These are phyloP conservation scores for Astragalus glycyphyllos DNA, from an alignment of 306 rosid species.

Conservation along the genomic window DNA sequence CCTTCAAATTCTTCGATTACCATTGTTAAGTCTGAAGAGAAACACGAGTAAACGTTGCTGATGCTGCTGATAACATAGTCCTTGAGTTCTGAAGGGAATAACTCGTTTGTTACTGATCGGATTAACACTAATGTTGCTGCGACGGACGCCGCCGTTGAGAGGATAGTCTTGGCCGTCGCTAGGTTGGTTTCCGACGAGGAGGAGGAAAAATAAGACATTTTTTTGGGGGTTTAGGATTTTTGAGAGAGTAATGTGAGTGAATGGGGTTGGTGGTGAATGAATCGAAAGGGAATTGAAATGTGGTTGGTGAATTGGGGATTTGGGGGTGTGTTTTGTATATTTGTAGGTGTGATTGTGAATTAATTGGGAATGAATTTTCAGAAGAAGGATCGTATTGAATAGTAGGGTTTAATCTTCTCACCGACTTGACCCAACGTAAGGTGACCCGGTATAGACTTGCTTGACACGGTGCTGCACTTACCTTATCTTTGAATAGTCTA, in stretches of 20 bases:
- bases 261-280: too few species aligned
- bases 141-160: constrained; percentile 64
- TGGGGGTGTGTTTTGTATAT: too few species aligned
- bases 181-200: constrained; percentile 47
- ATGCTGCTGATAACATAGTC: constrained; percentile 40
- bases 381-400: too few species aligned
- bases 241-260: neutral
- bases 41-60: constrained; percentile 40
- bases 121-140: constrained; percentile 64
- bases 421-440: too few species aligned
- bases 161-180: constrained; percentile 58
- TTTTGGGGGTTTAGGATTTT: neutral
- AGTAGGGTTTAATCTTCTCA: too few species aligned
- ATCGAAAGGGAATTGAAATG: too few species aligned
- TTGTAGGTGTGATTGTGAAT: too few species aligned
- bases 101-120: constrained; percentile 59
- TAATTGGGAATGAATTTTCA: too few species aligned
- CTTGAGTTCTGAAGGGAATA: constrained; percentile 58
- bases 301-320: too few species aligned
- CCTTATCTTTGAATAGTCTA: too few species aligned
- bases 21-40: constrained; percentile 63
- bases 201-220: constrained; percentile 50
- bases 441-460: too few species aligned
- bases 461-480: too few species aligned
- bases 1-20: constrained; percentile 77